A percentile compares a stretch with the other conserved stretches of the same genome.
phyloP scores from a whole-genome alignment of 2,329 filamentous ascomycete genomes.

The Fusarium palustre region DNA sequence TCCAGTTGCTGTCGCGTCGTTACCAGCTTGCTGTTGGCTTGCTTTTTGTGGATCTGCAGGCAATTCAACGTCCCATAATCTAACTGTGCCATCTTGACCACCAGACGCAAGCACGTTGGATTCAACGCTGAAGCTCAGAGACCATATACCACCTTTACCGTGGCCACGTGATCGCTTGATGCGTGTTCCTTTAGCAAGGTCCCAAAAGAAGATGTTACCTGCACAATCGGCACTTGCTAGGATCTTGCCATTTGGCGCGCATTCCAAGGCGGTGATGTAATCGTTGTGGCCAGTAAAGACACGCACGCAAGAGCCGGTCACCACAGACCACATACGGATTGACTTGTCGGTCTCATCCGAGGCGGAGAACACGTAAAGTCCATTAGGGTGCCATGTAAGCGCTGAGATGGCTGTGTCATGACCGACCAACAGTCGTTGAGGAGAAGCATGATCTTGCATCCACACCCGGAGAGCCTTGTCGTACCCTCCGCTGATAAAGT shows the following conservation, averaged over 20 bases:
- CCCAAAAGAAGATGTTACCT: slow-evolving; percentile 95
- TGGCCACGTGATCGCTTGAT: slow-evolving; percentile 96
- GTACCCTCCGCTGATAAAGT: slow-evolving; percentile 88
- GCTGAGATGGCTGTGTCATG: slow-evolving; percentile 94
- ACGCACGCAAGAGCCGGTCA: slow-evolving; percentile 86
- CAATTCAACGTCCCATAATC: slow-evolving; percentile 90
- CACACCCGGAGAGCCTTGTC: slow-evolving; percentile 93
- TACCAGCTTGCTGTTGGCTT: slow-evolving; percentile 58
- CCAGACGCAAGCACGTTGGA: slow-evolving; percentile 90
- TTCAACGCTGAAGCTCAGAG: slow-evolving; percentile 91
- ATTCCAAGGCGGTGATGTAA: slow-evolving; percentile 85
- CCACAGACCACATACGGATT: slow-evolving; percentile 97
- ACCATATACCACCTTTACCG: slow-evolving; percentile 93
- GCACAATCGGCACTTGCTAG: slow-evolving; percentile 91
- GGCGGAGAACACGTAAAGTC: slow-evolving; percentile 91
- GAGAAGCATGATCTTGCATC: slow-evolving; percentile 92
- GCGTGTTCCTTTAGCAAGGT: slow-evolving; percentile 84
- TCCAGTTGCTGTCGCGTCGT: slow-evolving; percentile 57
- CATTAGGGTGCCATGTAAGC: slow-evolving; percentile 95
- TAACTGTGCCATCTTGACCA: slow-evolving; percentile 90
- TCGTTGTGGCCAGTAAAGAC: slow-evolving; percentile 93
- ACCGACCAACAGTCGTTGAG: slow-evolving; percentile 87
- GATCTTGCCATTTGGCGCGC: slow-evolving; percentile 87
- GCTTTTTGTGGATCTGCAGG: slow-evolving; percentile 73
- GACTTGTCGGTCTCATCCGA: slow-evolving; percentile 88